phyloP scores from a whole-genome alignment of 129 eudicot genomes.

The Helianthus annuus region HanXRQr2.0-SUNRISE NC_035435.2:10706896-10707395 shows the following conservation, averaged over 20 bases:
- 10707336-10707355: neutral
- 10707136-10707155: constrained; percentile 32
- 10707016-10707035: constrained; percentile 34
- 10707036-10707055: constrained; percentile 70
- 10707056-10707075: constrained; percentile 44
- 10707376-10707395: no score
- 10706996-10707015: constrained; percentile 31
- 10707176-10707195: constrained; percentile 32
- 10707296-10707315: constrained; percentile 19
- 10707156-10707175: constrained; percentile 48
- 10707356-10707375: no score
- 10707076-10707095: constrained; percentile 34
- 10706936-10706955: constrained; percentile 47
- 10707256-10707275: constrained; percentile 15
- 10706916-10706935: constrained; percentile 18
- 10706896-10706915: constrained; percentile 11
- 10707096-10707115: constrained; percentile 45
- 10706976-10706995: constrained; percentile 43
- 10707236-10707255: constrained; percentile 25
- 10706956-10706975: constrained; percentile 64
- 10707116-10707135: neutral
- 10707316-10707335: neutral
- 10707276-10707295: constrained; percentile 14
- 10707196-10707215: constrained; percentile 24
- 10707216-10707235: constrained; percentile 17